Evolutionary conservation across 257 asterid genomes (phyloP), one percentile per base, ranked within the genome.

Genomic region (Solanum sejunctum): DNA sequence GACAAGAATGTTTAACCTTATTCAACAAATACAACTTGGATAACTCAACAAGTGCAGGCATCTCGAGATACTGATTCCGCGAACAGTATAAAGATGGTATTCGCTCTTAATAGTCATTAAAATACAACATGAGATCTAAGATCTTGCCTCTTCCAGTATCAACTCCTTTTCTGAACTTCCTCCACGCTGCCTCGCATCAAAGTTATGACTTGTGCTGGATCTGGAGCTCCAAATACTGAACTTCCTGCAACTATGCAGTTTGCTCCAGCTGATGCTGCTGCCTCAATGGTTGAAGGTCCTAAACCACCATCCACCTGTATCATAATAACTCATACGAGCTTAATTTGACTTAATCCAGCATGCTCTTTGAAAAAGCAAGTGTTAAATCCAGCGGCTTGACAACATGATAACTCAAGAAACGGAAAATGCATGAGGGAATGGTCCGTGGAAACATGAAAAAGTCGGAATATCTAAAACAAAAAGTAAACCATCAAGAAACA

Each of bases 241-340:
- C 97, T 94, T 84, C 99, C 98, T 3, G 97, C 98, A 45, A 95
- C 99, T 56, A 94, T 92, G 89, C 98, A 93, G 93, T 94, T 94
- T 52, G 99, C 99, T 64, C 98, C 98, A 6, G 97, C 98, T 57
- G 94, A 84, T 32, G 99, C 89, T 10, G 97, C 98, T 54, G 84
- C 36, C 84, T 92, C 95, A 60, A 94, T 93, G 13, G 98, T 94
- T 86, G 97, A 92, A 87, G 97, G 97, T 84, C 98, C 99, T 87
- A 95, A 89, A 85, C 98, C 98, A 84, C 98, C 99, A 84, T 95
- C 99, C 39, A 94, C 98, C 99, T 92, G 90, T 82, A 87, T 54
- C 47, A 64, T 32, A 78, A 63, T 70, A 81, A 56, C 32, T 36
- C 51, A 51, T 39, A 23, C 2, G 18, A 7, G 60, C 60, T 17